Base-by-base conservation (phyloP, 1,139 yeast species). In the Meyerozyma elateridarum region DNA sequence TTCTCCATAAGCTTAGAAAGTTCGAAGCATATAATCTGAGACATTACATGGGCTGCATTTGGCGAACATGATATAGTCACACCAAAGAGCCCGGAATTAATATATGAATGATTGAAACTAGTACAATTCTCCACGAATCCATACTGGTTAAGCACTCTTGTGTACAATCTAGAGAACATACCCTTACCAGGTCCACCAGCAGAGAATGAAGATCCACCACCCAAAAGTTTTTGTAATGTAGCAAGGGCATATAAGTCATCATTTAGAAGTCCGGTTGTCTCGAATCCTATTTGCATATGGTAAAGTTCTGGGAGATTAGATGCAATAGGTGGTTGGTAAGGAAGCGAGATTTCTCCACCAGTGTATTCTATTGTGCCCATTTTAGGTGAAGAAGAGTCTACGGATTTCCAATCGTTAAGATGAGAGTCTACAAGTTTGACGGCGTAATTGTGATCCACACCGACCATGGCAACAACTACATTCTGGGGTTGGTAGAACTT, bases 161-260 rank as follows among this genome's bases (percentile, higher is more conserved):
- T 87, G 62, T 88, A 91, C 19, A 93, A 74, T 38, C 98, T 72
- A 2, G 96, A 85, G 56, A 88, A 93, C 97, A 91, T 89, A 5
- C 99, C 99, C 59, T 91, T 91, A 35, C 99, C 99, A n/a, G 99
- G 99, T 0, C 99, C 99, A 43, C 99, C 99, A 8, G 99, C 97
- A 15, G 94, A 82, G 52, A 91, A 91, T 1, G 97, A 88, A 6
- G 96, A 94, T 32, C 98, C 98, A 22, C 97, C 97, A 25, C 98
- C 98, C n/a, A 91, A 65, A 19, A 91, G 66, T 39, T 91, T 88
- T 52, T 91, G 98, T 36, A 91, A 70, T 1, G 91, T 81, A 1
- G 97, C 96, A 30, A 88, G 65, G 0, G 95, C 94, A 49, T 91
- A 91, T 27, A 89, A 79, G 47, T 91, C 97, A 13, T 87, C 89